These are phyloP conservation scores for Musa balbisiana DNA, from an alignment of 202 grass and related monocot genomes.

Conservation along the genomic window DNA sequence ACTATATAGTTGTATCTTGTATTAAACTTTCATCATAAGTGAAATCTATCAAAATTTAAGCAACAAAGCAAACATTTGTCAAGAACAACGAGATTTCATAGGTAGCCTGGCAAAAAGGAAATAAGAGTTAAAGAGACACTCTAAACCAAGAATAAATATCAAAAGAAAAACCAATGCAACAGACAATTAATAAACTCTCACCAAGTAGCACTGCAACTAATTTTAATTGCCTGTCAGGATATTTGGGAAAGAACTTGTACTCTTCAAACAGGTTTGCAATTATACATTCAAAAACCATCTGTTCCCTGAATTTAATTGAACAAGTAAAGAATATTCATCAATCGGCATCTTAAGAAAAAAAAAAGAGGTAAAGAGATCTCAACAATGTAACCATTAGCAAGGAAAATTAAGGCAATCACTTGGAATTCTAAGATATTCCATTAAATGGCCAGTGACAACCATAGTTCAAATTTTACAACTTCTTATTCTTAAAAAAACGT, in stretches of 20 bases:
- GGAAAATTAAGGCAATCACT: background rate
- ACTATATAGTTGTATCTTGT: no score
- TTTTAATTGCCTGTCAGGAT: constrained; percentile 84
- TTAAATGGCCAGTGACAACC: no score
- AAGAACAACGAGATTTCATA: no score
- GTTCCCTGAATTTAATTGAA: constrained; percentile 11
- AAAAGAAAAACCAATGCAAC: background rate
- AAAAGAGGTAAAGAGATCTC: background rate
- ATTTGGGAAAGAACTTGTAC: constrained; percentile 93
- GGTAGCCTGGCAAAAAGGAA: background rate
- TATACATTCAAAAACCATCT: constrained; percentile 61
- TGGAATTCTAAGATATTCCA: no score
- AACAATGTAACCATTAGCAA: background rate
- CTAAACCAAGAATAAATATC: background rate
- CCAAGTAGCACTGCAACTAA: constrained; percentile 81
- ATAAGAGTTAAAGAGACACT: background rate
- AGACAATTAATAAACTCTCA: constrained; percentile 35
- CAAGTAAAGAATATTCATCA: background rate
- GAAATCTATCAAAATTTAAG: no score
- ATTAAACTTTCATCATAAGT: no score
- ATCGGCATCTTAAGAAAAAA: background rate
- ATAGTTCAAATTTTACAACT: background rate
- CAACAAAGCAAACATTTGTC: no score
- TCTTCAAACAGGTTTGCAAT: constrained; percentile 93
- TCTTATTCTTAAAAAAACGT: background rate